A percentile compares a stretch with the other conserved stretches of the same genome.
Conservation (phyloP, 371 early-diverging fungal genomes). For the Actinomucor elegans region DNA sequence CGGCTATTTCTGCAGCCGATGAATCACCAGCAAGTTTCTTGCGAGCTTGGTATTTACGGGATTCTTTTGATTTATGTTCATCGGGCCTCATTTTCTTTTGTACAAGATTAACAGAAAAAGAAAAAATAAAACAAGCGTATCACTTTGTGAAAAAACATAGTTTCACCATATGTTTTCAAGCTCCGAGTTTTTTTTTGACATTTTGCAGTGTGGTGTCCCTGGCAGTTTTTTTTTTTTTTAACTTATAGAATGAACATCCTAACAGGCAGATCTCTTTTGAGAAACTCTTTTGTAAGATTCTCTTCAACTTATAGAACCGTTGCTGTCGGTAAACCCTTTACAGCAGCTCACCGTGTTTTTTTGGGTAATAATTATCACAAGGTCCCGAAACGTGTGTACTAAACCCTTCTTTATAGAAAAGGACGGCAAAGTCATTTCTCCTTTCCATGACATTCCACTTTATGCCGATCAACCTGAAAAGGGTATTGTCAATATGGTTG, state of each 20-base stretch:
- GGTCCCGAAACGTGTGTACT: neutral
- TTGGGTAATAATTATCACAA: conserved; percentile 50
- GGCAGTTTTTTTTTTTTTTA: neutral
- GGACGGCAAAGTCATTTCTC: conserved; percentile 79
- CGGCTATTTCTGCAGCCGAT: conserved; percentile 39
- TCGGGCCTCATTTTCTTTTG: conserved; percentile 45
- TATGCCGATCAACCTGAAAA: conserved; percentile 77
- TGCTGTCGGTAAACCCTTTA: conserved; percentile 73
- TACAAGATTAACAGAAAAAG: conserved; percentile 6
- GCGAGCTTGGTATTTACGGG: conserved; percentile 41
- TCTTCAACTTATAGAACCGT: conserved; percentile 63
- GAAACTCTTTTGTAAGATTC: neutral
- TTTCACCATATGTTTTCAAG: too few species aligned
- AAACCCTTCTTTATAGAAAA: conserved; percentile 46
- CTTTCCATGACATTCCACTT: conserved; percentile 99
- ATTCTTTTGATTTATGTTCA: conserved; percentile 46
- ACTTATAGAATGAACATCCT: neutral
- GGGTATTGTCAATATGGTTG: conserved; percentile 93
- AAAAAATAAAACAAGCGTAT: too few species aligned
- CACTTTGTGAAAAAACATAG: too few species aligned
- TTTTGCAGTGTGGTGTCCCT: too few species aligned
- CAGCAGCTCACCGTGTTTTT: conserved; percentile 82
- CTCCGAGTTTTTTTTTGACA: too few species aligned
- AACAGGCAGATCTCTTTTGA: neutral
- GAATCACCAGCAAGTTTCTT: conserved; percentile 43